These are phyloP conservation scores for Cardamine occulta DNA, from an alignment of 345 rosid species.

Conservation along the genomic window DNA sequence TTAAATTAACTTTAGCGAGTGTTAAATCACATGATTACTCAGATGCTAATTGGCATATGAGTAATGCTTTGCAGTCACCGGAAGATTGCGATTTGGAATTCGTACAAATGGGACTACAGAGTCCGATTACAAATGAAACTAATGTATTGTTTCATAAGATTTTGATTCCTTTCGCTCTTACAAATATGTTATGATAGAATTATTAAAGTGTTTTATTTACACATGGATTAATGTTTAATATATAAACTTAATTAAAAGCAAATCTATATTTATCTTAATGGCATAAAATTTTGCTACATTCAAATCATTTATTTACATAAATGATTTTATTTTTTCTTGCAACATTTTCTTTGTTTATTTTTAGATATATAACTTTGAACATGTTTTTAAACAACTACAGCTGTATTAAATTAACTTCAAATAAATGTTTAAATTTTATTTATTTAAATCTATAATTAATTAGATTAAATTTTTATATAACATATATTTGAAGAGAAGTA, in stretches of 20 bases:
- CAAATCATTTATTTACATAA: no score
- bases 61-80: no score
- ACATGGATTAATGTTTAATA: not conserved
- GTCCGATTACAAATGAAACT: conserved; percentile 41
- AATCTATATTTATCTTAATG: not conserved
- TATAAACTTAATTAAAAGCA: not conserved
- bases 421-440: no score
- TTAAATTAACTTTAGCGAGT: conserved; percentile 14
- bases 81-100: conserved; percentile 49
- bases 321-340: no score
- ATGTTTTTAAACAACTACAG: no score
- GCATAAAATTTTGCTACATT: not conserved
- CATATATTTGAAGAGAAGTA: no score
- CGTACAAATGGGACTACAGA: conserved; percentile 12
- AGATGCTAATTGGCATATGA: conserved; percentile 21
- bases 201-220: no score
- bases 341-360: no score
- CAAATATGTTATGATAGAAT: conserved; percentile 35
- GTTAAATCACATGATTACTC: conserved; percentile 31
- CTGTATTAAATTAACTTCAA: no score
- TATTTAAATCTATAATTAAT: no score
- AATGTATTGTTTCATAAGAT: conserved; percentile 40
- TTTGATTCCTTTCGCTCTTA: conserved; percentile 51
- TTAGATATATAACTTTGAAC: no score
- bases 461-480: no score